Percentiles rank a stretch among this genome's conserved stretches.
phyloP scores from a whole-genome alignment of 2,329 filamentous ascomycete species.

The Stemphylium vesicarium region DNA sequence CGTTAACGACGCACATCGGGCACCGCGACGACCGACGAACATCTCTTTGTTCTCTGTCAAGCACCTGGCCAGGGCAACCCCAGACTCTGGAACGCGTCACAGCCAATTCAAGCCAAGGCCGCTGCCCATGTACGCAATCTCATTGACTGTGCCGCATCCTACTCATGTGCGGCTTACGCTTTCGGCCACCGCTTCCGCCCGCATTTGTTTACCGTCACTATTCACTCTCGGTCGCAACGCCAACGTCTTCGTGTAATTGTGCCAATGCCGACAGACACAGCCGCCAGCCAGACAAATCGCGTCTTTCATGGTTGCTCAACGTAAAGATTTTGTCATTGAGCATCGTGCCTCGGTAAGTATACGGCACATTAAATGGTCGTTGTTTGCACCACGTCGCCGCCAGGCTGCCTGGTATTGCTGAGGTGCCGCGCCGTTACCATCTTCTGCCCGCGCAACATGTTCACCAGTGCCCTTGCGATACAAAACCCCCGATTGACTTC shows the following conservation, averaged over 20 bases:
- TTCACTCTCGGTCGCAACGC: slow-evolving; percentile 3
- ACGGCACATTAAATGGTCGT: no score
- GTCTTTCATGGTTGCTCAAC: neutral
- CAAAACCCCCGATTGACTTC: no score
- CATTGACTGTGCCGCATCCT: slow-evolving; percentile 17
- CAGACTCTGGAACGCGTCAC: slow-evolving; percentile 9
- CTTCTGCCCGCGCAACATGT: no score
- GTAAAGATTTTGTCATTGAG: neutral
- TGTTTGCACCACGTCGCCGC: no score
- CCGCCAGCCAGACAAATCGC: neutral
- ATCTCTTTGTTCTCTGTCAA: slow-evolving; percentile 4
- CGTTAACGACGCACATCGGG: neutral
- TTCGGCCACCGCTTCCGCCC: slow-evolving; percentile 1
- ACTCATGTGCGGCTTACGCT: slow-evolving; percentile 6
- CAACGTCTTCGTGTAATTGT: neutral
- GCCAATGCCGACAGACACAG: neutral
- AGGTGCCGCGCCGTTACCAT: no score
- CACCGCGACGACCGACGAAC: neutral
- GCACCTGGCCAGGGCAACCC: slow-evolving; percentile 8
- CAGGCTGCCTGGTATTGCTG: no score
- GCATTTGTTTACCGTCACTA: slow-evolving; percentile 1
- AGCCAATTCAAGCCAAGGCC: slow-evolving; percentile 13
- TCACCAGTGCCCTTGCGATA: no score
- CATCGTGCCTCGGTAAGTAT: no score
- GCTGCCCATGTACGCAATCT: slow-evolving; percentile 5